Evolutionary conservation across 768 basidiomycete genomes (phyloP).

Genomic region (Suillus subalutaceus): DNA sequence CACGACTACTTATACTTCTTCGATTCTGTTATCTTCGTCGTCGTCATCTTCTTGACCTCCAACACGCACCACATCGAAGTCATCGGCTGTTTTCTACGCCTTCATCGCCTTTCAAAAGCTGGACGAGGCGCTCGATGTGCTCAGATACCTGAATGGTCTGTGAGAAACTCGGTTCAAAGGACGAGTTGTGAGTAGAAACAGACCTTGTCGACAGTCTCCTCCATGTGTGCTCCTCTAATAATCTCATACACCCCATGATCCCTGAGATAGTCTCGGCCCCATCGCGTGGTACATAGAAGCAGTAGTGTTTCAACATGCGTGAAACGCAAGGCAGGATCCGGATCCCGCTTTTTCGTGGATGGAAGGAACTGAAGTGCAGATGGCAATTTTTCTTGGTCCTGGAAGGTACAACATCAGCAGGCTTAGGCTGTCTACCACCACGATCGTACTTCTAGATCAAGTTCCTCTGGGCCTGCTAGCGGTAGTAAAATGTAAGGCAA

Average conservation of each 20-base stretch:
- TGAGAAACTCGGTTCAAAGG: neutral
- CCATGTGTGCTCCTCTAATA: slow-evolving; percentile 73
- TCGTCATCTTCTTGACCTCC: slow-evolving; percentile 30
- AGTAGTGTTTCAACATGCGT: slow-evolving; percentile 90
- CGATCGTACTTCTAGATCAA: slow-evolving; percentile 77
- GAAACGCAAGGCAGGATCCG: slow-evolving; percentile 73
- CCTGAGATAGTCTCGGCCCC: slow-evolving; percentile 83
- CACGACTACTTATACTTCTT: slow-evolving; percentile 59
- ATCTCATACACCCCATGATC: slow-evolving; percentile 86
- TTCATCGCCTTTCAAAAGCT: slow-evolving; percentile 81
- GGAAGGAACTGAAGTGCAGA: slow-evolving; percentile 87
- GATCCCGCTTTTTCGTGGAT: slow-evolving; percentile 80
- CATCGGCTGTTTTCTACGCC: slow-evolving; percentile 50
- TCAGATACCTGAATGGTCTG: slow-evolving; percentile 65
- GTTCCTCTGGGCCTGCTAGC: slow-evolving; percentile 93
- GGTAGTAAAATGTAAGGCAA: slow-evolving; percentile 87
- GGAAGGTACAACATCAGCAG: slow-evolving; percentile 9
- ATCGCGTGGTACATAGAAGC: slow-evolving; percentile 84
- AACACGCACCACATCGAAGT: slow-evolving; percentile 29
- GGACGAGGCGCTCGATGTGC: slow-evolving; percentile 87
- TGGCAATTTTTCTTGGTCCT: slow-evolving; percentile 91
- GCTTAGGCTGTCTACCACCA: neutral
- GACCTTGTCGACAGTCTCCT: slow-evolving; percentile 80
- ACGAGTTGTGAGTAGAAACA: slow-evolving; percentile 18
- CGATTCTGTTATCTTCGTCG: slow-evolving; percentile 71